Evolutionary conservation across 2,329 filamentous ascomycete species (phyloP), one percentile per base, ranked within the genome.

Genomic region (Colletotrichum echinochloae): DNA sequence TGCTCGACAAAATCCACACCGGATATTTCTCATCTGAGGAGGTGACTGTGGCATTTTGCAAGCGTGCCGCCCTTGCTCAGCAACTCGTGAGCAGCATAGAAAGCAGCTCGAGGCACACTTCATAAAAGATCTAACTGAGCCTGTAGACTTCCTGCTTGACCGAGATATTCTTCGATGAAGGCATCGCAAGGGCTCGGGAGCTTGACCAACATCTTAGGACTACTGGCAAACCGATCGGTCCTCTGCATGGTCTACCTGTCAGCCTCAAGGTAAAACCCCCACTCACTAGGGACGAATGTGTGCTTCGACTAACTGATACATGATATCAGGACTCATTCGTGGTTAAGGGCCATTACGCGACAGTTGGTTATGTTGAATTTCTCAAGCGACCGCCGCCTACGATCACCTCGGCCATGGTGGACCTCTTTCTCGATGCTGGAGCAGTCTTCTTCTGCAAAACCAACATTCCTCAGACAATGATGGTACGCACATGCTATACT

Each of bases 371-470:
- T 66, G 85, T 86, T 0, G 83, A 66, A 81, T 7, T 81, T 89
- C 65, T 87, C 86, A 41, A 81, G 84, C 65, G 83, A 87, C 59
- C 88, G n/a, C 87, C 2, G 83, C 86, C 18, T 77, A 79, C 39
- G 78, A 83, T 71, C 87, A 91, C 66, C 76, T 84, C 88, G 0
- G 83, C 85, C 0, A 80, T 92, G 8, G 87, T 92, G 0, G 83
- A 87, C 11, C 80, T 91, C 1, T 78, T 93, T 5, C 79, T 87
- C 33, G 82, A 83, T 23, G 82, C 89, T 0, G 91, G 91, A 1
- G 91, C 91, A 1, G 84, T 93, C 0, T 80, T 91, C n/a, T 91
- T 92, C 73, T 85, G 88, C 73, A 93, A 93, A 79, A 93, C 91
- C 0, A 92, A 92, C 74, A 82, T 93, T 2, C 90, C 91, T 1